Evolutionary conservation across 2,329 filamentous ascomycete species (phyloP).

Genomic region (Aureobasidium lini): DNA sequence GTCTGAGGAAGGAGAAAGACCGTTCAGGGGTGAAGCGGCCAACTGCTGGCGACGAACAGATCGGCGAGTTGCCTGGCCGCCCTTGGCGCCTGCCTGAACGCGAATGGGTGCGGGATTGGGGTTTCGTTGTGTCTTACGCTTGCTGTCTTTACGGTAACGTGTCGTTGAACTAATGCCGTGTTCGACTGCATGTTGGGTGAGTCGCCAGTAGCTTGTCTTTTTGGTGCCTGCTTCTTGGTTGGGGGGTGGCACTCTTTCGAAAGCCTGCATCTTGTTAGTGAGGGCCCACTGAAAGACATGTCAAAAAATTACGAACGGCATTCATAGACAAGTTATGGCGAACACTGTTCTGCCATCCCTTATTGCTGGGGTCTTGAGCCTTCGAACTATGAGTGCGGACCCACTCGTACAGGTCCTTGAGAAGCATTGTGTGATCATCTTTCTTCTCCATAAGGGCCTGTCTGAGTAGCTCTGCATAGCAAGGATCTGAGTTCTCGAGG

Average conservation of each 20-base stretch:
- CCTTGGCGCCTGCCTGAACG: slow-evolving; percentile 16
- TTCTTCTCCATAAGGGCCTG: slow-evolving; percentile 57
- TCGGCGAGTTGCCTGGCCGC: slow-evolving; percentile 14
- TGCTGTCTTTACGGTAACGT: slow-evolving; percentile 40
- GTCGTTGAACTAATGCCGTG: slow-evolving; percentile 76
- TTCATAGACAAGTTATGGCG: slow-evolving; percentile 97
- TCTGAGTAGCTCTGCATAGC: slow-evolving; percentile 75
- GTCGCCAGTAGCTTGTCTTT: slow-evolving; percentile 68
- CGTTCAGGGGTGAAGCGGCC: neutral
- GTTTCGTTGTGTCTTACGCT: slow-evolving; percentile 14
- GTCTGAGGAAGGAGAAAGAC: neutral
- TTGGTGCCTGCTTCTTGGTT: slow-evolving; percentile 42
- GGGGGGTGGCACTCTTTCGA: slow-evolving; percentile 42
- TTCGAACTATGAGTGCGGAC: slow-evolving; percentile 77
- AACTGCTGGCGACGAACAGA: slow-evolving; percentile 6
- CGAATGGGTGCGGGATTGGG: slow-evolving; percentile 13
- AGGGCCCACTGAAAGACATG: neutral
- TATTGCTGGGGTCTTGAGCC: slow-evolving; percentile 47
- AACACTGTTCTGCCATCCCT: slow-evolving; percentile 91
- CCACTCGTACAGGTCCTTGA: slow-evolving; percentile 88
- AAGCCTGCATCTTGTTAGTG: slow-evolving; percentile 37
- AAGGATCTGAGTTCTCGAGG: slow-evolving; percentile 21
- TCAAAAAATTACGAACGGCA: slow-evolving; percentile 50
- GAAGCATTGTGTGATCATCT: slow-evolving; percentile 55
- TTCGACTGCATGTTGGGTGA: slow-evolving; percentile 63